These are phyloP conservation scores for Lavandula angustifolia DNA, from an alignment of 257 asterid species.

Conservation along the genomic window DNA sequence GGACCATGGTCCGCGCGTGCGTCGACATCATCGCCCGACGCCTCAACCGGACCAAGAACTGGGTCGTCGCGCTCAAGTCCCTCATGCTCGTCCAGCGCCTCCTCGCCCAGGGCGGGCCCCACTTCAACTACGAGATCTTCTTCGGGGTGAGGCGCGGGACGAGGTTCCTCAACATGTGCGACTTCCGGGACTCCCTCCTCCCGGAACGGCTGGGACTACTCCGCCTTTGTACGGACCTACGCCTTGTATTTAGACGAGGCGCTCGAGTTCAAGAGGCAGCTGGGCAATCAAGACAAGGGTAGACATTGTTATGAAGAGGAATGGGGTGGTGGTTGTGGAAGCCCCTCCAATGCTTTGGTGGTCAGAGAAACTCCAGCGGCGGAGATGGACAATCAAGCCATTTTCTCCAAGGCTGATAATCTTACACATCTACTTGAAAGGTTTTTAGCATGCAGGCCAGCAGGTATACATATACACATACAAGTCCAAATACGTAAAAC, in stretches of 20 bases:
- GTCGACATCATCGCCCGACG: conserved; percentile 62
- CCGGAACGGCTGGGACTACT: conserved; percentile 69
- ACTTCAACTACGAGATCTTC: conserved; percentile 71
- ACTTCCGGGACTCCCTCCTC: conserved; percentile 49
- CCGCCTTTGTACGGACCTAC: conserved; percentile 67
- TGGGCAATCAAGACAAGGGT: no score
- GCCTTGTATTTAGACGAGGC: conserved; percentile 75
- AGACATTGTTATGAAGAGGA: conserved; percentile 35
- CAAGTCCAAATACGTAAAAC: no score
- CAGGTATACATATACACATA: conserved; percentile 71
- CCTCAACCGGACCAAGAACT: conserved; percentile 76
- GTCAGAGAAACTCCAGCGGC: conserved; percentile 41
- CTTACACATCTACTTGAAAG: conserved; percentile 69
- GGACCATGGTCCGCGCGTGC: conserved; percentile 55
- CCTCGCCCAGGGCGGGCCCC: conserved; percentile 54
- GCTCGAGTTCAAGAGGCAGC: conserved; percentile 73
- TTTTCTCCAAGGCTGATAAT: conserved; percentile 58
- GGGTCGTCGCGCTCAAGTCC: conserved; percentile 85
- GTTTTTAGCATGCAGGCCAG: conserved; percentile 73
- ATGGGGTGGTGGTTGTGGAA: conserved; percentile 33
- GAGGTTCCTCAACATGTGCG: conserved; percentile 75
- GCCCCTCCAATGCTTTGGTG: conserved; percentile 22
- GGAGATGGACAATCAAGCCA: conserved; percentile 57
- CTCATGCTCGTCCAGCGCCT: conserved; percentile 78
- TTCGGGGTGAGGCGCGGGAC: conserved; percentile 70